A percentile compares a stretch with the other conserved stretches of the same genome.
Conservation (phyloP, 1,284 basidiomycete genomes). For the Cryptococcus sp. region DNA sequence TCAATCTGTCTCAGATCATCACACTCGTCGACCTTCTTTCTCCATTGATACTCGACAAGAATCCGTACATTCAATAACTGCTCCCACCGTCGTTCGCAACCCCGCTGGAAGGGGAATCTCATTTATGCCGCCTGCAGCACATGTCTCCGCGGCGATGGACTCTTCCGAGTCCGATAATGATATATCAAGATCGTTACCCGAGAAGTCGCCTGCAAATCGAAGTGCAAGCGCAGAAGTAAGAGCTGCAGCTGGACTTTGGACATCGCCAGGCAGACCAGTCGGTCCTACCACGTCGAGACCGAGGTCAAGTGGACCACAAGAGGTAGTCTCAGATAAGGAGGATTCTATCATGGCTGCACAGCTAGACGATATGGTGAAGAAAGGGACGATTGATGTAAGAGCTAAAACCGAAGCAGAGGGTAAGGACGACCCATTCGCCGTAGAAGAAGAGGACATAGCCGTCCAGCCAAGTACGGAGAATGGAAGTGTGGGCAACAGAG, state of each 20-base stretch:
- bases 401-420: too few species aligned
- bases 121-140: slow-evolving; percentile 1
- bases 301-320: too few species aligned
- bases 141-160: not conserved
- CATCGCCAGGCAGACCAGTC: too few species aligned
- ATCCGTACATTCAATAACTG: not conserved
- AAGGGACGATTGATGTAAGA: slow-evolving; percentile 1
- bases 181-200: not conserved
- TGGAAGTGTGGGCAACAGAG: too few species aligned
- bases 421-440: not conserved
- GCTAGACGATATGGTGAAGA: not conserved
- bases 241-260: too few species aligned
- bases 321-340: not conserved
- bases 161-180: not conserved
- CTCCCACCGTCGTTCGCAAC: not conserved
- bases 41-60: too few species aligned
- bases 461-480: too few species aligned
- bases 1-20: not conserved
- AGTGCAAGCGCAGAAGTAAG: too few species aligned
- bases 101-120: not conserved
- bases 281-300: too few species aligned
- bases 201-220: too few species aligned
- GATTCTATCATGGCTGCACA: not conserved
- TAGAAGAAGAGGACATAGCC: too few species aligned
- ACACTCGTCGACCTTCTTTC: not conserved